phyloP scores from a whole-genome alignment of 192 early-diverging fungal species.

The Linnemannia zychae region DNA sequence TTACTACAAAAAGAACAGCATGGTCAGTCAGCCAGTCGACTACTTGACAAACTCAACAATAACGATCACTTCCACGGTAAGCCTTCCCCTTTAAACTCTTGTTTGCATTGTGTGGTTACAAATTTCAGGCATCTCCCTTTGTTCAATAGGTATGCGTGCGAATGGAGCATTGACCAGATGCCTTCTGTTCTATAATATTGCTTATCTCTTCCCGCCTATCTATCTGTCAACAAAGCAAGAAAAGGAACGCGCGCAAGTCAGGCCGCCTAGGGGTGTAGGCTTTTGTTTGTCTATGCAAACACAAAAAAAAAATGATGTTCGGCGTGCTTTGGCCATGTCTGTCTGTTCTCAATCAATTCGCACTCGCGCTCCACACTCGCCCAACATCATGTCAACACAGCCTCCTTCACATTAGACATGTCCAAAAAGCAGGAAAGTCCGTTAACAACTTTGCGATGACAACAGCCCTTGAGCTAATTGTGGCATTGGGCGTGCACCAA shows the following conservation, averaged over 20 bases:
- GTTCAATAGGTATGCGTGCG: no score
- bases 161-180: no score
- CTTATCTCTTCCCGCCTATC: no score
- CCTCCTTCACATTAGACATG: background rate
- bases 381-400: background rate
- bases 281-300: background rate
- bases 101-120: background rate
- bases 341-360: background rate
- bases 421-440: no score
- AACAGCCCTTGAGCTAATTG: no score
- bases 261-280: background rate
- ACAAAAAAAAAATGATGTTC: background rate
- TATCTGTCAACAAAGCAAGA: no score
- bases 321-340: slow-evolving; percentile 5
- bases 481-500: no score
- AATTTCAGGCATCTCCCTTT: no score
- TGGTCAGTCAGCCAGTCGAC: background rate
- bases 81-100: background rate
- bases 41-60: background rate
- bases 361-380: background rate
- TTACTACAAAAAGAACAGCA: background rate
- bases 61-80: background rate
- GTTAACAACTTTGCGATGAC: no score
- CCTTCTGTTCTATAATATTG: no score
- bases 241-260: background rate